phyloP scores from a whole-genome alignment of 257 asterid species.

The Cordia subcordata region DNA sequence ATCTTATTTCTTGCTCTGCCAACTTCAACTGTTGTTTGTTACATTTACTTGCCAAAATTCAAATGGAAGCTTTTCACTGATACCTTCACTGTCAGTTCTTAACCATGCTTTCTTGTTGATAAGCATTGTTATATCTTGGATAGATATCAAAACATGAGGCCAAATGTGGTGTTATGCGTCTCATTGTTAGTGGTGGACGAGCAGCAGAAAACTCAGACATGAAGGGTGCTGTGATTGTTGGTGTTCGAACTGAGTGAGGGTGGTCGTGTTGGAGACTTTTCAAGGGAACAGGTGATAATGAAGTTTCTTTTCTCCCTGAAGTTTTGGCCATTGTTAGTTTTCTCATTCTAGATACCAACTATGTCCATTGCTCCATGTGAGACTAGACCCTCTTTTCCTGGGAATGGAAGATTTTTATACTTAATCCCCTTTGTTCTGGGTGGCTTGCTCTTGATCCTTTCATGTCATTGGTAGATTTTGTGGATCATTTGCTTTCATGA shows the following conservation, averaged over 20 bases:
- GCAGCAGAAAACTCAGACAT: slow-evolving; percentile 81
- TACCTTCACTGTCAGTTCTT: neutral
- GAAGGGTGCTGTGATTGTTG: slow-evolving; percentile 92
- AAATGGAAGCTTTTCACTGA: neutral
- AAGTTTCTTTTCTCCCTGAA: slow-evolving; percentile 10
- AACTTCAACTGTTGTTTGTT: neutral
- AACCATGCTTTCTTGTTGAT: slow-evolving; percentile 11
- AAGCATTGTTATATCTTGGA: slow-evolving; percentile 15
- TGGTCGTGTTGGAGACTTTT: slow-evolving; percentile 93
- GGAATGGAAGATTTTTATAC: neutral
- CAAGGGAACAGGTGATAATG: slow-evolving; percentile 87
- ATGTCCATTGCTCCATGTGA: neutral
- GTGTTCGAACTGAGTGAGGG: slow-evolving; percentile 99
- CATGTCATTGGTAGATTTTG: neutral
- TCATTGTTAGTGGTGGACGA: slow-evolving; percentile 98
- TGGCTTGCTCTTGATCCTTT: neutral
- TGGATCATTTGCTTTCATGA: neutral
- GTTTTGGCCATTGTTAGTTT: neutral
- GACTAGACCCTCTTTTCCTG: slow-evolving; percentile 1
- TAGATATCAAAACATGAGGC: slow-evolving; percentile 88
- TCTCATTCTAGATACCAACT: neutral
- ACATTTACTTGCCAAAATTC: neutral
- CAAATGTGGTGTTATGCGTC: slow-evolving; percentile 98
- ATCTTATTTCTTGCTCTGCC: too few relatives aligned
- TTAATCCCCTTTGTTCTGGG: neutral